Evolutionary conservation across 805 yeast genomes (phyloP).

Genomic region (Wickerhamiella cacticola): DNA sequence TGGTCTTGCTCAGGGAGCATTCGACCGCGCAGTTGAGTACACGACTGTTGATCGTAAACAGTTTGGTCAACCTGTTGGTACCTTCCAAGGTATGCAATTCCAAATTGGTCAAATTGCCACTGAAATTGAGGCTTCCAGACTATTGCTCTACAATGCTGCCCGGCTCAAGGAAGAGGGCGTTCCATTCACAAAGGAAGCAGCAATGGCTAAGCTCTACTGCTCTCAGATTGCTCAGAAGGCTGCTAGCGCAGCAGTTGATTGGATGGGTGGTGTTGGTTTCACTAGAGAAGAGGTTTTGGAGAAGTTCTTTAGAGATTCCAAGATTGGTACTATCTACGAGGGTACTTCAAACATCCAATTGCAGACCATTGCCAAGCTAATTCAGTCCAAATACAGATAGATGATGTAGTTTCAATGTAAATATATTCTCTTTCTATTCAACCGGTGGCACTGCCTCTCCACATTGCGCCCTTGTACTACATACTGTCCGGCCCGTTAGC

Average conservation of each 20-base stretch:
- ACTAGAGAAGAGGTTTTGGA: slow-evolving; percentile 34
- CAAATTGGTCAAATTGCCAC: slow-evolving; percentile 36
- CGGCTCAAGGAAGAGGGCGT: slow-evolving; percentile 35
- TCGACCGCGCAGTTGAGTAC: slow-evolving; percentile 32
- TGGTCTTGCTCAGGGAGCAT: slow-evolving; percentile 36
- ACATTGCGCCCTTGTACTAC: too few species aligned
- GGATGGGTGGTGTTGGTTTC: slow-evolving; percentile 40
- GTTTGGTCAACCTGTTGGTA: slow-evolving; percentile 34
- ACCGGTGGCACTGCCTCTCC: too few species aligned
- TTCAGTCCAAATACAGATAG: slow-evolving; percentile 27
- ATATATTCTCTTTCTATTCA: too few species aligned
- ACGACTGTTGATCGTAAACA: slow-evolving; percentile 33
- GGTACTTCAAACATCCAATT: slow-evolving; percentile 37
- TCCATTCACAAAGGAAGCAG: slow-evolving; percentile 34
- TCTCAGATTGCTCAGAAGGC: slow-evolving; percentile 33
- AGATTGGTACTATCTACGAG: slow-evolving; percentile 36
- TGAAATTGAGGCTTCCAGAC: slow-evolving; percentile 35
- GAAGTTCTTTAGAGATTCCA: slow-evolving; percentile 35
- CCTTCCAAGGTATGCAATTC: slow-evolving; percentile 38
- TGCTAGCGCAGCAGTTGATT: slow-evolving; percentile 34
- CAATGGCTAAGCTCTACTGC: slow-evolving; percentile 36
- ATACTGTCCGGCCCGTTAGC: not conserved
- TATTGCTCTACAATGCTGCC: slow-evolving; percentile 35
- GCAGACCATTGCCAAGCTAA: slow-evolving; percentile 33
- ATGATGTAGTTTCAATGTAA: too few species aligned